phyloP scores from a whole-genome alignment of 805 yeast species.

The Scheffersomyces lignosus region DNA sequence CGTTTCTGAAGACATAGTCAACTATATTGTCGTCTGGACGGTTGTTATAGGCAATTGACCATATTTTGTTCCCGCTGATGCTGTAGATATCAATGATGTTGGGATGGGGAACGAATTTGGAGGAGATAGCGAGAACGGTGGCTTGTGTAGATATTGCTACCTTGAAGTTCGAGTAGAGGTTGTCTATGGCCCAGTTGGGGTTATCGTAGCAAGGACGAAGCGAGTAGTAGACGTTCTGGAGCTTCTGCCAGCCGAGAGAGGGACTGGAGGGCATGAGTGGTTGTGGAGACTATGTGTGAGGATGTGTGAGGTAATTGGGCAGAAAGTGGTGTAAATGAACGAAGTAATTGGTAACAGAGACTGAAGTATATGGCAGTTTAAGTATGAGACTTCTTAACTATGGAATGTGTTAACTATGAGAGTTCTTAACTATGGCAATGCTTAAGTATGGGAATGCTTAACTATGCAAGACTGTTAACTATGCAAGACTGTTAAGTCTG shows the following conservation, averaged over 20 bases:
- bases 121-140: constrained; percentile 55
- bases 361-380: too few relatives aligned
- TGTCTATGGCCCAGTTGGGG: constrained; percentile 50
- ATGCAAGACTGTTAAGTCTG: too few relatives aligned
- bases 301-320: too few relatives aligned
- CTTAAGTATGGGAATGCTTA: too few relatives aligned
- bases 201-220: constrained; percentile 54
- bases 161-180: constrained; percentile 35
- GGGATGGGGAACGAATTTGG: constrained; percentile 35
- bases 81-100: constrained; percentile 38
- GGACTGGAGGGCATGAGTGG: constrained; percentile 32
- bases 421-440: too few relatives aligned
- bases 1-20: constrained; percentile 51
- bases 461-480: too few relatives aligned
- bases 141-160: constrained; percentile 53
- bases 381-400: too few relatives aligned
- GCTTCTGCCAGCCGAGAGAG: constrained; percentile 71
- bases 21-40: constrained; percentile 53
- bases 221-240: constrained; percentile 69
- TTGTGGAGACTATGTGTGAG: neutral
- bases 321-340: too few relatives aligned
- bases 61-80: constrained; percentile 33
- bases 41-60: constrained; percentile 39
- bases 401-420: too few relatives aligned
- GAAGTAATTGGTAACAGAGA: too few relatives aligned